phyloP scores from a whole-genome alignment of 306 rosid species.

The Glycyrrhiza uralensis region DNA sequence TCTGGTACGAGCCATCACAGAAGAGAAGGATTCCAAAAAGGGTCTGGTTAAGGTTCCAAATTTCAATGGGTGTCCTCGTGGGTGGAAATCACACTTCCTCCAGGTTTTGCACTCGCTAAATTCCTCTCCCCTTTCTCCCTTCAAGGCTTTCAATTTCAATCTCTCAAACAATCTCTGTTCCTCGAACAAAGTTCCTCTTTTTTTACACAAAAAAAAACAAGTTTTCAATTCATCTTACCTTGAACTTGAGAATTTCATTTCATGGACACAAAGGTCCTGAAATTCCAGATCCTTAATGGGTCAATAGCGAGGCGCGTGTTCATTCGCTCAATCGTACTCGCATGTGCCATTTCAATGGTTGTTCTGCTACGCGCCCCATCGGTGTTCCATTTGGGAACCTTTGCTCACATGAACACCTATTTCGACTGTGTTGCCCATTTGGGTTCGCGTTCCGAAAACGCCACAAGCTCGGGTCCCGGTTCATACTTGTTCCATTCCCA shows the following conservation, averaged over 20 bases:
- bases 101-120: slow-evolving; percentile 94
- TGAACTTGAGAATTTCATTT: background rate
- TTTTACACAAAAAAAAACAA: background rate
- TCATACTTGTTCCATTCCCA: slow-evolving; percentile 46
- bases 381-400: slow-evolving; percentile 32
- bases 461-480: slow-evolving; percentile 24
- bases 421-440: slow-evolving; percentile 40
- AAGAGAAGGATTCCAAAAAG: slow-evolving; percentile 45
- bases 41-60: slow-evolving; percentile 83
- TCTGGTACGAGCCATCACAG: slow-evolving; percentile 47
- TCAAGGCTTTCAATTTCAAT: slow-evolving; percentile 31
- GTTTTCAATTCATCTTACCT: background rate
- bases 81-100: slow-evolving; percentile 93
- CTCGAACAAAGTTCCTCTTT: background rate
- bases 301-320: slow-evolving; percentile 55
- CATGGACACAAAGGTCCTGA: slow-evolving; percentile 49
- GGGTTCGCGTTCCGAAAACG: background rate
- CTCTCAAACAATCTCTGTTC: background rate
- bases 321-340: slow-evolving; percentile 52
- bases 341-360: slow-evolving; percentile 50
- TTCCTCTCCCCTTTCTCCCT: background rate
- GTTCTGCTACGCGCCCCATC: slow-evolving; percentile 48
- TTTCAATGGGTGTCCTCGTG: slow-evolving; percentile 86
- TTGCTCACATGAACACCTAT: slow-evolving; percentile 32
- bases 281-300: slow-evolving; percentile 53